Evolutionary conservation across 2,329 filamentous ascomycete species (phyloP), one percentile per base, ranked within the genome.

Genomic region (Xylaria sp.): DNA sequence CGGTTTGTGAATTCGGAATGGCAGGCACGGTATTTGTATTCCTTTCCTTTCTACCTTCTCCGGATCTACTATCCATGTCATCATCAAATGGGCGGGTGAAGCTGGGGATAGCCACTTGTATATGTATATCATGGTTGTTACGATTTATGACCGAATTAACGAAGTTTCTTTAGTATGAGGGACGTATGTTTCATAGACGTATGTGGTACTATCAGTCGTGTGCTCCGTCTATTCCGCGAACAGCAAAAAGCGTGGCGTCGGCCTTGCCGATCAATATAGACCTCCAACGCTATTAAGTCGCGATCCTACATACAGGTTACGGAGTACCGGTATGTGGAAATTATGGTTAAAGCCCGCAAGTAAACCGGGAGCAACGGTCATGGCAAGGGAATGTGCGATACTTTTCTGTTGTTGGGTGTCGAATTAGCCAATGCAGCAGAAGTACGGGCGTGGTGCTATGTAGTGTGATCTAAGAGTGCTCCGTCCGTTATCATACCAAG

Each of bases 181-280:
- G 25, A 45, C 39, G 31, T 44, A 38, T 11, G 36, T 47, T 54
- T 47, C 29, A n/a, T n/a, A n/a, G n/a, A n/a, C n/a, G 33, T 36
- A 45, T 57, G 58, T 25, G 29, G 25, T 54, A 39, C 27, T 33
- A 42, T 60, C 31, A 22, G 51, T 27, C 13, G 36, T 51, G 38
- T 42, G n/a, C 25, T 39, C 29, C 53, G 42, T 57, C 56, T 49
- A 65, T 56, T 53, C 54, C 61, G 29, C 42, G 45, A 54, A 67
- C 6, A 33, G 42, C 45, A 22, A 42, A n/a, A 66, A 57, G 42
- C 31, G 50, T 69, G 53, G 67, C 68, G 69, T 73, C 72, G 73
- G 73, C 61, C 60, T 68, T 44, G 65, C 73, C 72, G 73, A 73
- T 66, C 47, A 61, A 53, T 29, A 60, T 42, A 36, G 36, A 55